Evolutionary conservation across 306 rosid species (phyloP).

Genomic region (Herpetospermum pedunculosum): DNA sequence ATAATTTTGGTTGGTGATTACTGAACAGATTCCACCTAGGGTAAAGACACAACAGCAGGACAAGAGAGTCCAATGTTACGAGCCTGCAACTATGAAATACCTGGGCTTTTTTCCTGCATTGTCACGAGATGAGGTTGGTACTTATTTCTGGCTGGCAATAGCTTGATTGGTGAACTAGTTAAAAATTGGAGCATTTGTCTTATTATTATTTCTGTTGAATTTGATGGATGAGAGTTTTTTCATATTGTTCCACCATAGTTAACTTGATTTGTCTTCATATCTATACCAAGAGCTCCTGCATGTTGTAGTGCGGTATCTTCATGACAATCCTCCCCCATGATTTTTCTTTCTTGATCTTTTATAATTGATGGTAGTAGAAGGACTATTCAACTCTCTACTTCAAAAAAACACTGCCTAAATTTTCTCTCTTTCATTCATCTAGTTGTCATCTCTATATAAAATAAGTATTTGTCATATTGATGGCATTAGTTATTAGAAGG

Average conservation of each 20-base stretch:
- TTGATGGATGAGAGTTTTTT: neutral
- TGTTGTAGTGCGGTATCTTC: neutral
- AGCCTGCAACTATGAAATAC: slow-evolving; percentile 94
- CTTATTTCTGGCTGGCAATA: slow-evolving; percentile 8
- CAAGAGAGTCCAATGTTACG: slow-evolving; percentile 72
- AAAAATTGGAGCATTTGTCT: neutral
- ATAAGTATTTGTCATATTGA: neutral
- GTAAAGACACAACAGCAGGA: slow-evolving; percentile 62
- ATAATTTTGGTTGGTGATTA: slow-evolving; percentile 11
- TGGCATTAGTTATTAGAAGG: neutral
- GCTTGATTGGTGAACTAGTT: neutral
- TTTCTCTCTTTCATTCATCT: neutral
- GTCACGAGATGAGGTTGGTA: slow-evolving; percentile 58
- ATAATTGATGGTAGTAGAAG: neutral
- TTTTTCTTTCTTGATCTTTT: neutral
- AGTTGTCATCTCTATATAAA: neutral
- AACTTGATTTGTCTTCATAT: neutral
- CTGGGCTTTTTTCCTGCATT: slow-evolving; percentile 68
- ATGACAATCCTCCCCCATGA: neutral
- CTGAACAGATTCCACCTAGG: slow-evolving; percentile 75
- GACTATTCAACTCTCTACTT: neutral
- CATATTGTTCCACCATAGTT: neutral
- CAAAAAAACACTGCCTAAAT: neutral
- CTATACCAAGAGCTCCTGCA: neutral
- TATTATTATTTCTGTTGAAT: neutral